Percentiles rank a stretch among this genome's conserved stretches.
These are phyloP conservation scores for Phalaenopsis aphrodite DNA, from an alignment of 106 monocot genomes.

Conservation along the genomic window DNA sequence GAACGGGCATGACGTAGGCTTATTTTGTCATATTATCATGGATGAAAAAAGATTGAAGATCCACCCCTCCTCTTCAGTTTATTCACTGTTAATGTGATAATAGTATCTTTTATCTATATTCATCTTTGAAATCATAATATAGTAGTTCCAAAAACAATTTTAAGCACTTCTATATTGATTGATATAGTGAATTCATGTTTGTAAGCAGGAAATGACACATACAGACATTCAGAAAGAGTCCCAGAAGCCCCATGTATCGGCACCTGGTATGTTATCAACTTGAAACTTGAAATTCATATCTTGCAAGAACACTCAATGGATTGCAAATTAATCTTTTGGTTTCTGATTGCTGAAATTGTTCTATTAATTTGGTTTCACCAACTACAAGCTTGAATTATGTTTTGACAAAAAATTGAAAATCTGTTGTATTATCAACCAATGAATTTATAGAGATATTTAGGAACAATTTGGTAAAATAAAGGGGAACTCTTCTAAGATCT, in stretches of 20 bases:
- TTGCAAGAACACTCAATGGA: neutral
- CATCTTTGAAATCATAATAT: neutral
- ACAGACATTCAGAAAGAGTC: constrained; percentile 28
- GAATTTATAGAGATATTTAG: too few relatives aligned
- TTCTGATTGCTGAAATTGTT: neutral
- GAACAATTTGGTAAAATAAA: too few relatives aligned
- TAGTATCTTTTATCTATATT: neutral
- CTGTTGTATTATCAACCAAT: too few relatives aligned
- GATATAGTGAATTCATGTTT: neutral
- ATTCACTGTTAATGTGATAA: neutral
- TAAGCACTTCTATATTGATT: neutral
- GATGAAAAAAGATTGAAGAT: too few relatives aligned
- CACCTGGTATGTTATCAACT: constrained; percentile 38
- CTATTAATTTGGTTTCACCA: neutral
- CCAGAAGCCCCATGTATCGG: constrained; percentile 25
- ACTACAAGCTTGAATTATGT: neutral
- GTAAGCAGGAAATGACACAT: constrained; percentile 28
- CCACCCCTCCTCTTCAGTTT: too few relatives aligned
- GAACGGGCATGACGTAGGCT: too few relatives aligned
- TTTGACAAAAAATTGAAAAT: too few relatives aligned
- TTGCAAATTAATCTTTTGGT: neutral
- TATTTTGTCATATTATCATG: too few relatives aligned
- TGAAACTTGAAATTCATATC: neutral
- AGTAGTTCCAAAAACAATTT: neutral
- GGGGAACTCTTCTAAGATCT: too few relatives aligned